Conservation (phyloP, 192 early-diverging fungal genomes). For the Mortierella hygrophila region DNA sequence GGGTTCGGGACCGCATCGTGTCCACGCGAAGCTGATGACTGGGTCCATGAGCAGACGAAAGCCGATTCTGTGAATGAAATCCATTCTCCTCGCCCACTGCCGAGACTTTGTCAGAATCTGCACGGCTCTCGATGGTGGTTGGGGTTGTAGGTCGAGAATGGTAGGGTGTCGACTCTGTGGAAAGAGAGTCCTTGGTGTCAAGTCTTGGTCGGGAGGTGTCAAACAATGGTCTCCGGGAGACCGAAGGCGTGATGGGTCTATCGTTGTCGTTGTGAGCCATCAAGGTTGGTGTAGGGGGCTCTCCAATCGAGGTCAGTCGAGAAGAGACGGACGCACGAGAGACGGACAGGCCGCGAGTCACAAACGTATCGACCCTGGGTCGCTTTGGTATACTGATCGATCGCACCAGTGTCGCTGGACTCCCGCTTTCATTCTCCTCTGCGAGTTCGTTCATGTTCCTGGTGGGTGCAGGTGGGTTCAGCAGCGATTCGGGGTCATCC, state of each 20-base stretch:
- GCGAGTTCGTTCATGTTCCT: slow-evolving; percentile 26
- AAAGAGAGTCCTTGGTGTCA: slow-evolving; percentile 39
- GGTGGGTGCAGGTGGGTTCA: slow-evolving; percentile 24
- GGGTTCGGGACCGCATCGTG: slow-evolving; percentile 24
- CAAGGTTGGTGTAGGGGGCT: slow-evolving; percentile 35
- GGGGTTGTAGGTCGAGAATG: slow-evolving; percentile 44
- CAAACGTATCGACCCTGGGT: slow-evolving; percentile 40
- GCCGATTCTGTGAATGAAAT: slow-evolving; percentile 5
- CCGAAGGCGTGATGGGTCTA: slow-evolving; percentile 18
- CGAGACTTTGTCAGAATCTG: slow-evolving; percentile 36
- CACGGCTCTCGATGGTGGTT: slow-evolving; percentile 44
- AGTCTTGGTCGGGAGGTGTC: slow-evolving; percentile 35
- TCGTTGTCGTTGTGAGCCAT: slow-evolving; percentile 22
- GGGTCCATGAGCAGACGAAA: neutral
- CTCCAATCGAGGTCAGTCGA: slow-evolving; percentile 33
- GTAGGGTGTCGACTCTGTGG: slow-evolving; percentile 40
- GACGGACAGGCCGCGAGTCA: slow-evolving; percentile 21
- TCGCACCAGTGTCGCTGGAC: slow-evolving; percentile 46
- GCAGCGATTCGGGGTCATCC: slow-evolving; percentile 43
- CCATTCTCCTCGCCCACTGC: slow-evolving; percentile 31
- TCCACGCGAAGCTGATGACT: slow-evolving; percentile 33
- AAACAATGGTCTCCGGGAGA: slow-evolving; percentile 26
- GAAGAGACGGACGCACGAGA: slow-evolving; percentile 32
- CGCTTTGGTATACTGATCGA: slow-evolving; percentile 55
- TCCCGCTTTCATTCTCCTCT: slow-evolving; percentile 52